Percentiles rank a stretch among this genome's conserved stretches.
phyloP scores from a whole-genome alignment of 768 basidiomycete species.

The Phaffia tasmanica region DNA sequence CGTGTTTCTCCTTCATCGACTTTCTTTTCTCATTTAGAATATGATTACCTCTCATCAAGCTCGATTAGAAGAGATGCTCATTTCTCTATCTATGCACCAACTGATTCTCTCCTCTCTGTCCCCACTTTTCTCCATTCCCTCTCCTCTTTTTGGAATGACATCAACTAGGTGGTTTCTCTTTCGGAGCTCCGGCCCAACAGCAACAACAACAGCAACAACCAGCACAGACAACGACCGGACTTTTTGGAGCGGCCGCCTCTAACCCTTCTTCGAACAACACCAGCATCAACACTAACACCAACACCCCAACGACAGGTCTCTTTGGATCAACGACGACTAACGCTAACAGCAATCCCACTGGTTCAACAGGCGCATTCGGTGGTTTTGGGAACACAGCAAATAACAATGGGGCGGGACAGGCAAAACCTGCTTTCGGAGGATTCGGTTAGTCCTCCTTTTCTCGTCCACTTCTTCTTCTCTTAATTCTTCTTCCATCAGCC shows the following conservation, averaged over 20 bases:
- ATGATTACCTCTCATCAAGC: too few species aligned
- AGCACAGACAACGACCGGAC: neutral
- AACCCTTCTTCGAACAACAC: neutral
- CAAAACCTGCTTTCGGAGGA: constrained; percentile 14
- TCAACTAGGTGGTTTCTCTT: constrained; percentile 1
- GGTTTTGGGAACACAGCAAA: neutral
- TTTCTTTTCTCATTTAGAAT: too few species aligned
- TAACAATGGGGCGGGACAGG: too few species aligned
- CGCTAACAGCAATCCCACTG: neutral
- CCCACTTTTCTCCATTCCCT: neutral
- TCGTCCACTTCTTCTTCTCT: constrained; percentile 2
- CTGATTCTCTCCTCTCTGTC: neutral
- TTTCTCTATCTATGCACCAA: neutral
- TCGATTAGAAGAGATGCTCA: too few species aligned
- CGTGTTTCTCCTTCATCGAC: too few species aligned
- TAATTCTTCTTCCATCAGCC: neutral
- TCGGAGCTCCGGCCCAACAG: neutral
- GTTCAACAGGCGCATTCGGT: neutral
- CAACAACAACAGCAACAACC: neutral
- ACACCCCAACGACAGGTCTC: constrained; percentile 4
- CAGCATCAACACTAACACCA: neutral
- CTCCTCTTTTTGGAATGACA: too few species aligned
- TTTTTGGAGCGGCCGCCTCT: neutral
- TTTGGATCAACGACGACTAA: constrained; percentile 15
- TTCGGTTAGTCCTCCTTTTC: constrained; percentile 8